Base-by-base conservation (phyloP, 768 basidiomycete genomes). In the Amanita inopinata region DNA sequence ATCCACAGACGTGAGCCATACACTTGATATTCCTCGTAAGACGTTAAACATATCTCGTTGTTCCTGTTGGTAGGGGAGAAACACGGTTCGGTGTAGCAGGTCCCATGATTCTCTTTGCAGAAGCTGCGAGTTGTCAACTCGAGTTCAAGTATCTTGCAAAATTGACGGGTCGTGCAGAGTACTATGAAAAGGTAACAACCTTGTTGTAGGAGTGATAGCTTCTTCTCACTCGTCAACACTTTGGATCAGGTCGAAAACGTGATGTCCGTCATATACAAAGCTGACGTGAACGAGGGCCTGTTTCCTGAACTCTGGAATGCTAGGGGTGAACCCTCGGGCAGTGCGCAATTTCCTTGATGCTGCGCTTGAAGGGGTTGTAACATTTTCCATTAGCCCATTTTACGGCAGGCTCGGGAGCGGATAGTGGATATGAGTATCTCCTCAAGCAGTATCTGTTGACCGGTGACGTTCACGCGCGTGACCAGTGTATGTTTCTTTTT, bases 111-210 rank as follows among this genome's bases (percentile, higher is more conserved):
- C 43, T 65, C 4, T 66, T 65, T 22, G 61, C 70, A 9, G 70
- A 70, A 49, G 58, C 60, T 2, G 54, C 63, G 5, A 75, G 72
- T 28, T 74, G 80, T 48, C 81, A 84, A 57, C 57, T 86, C 14
- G 84, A 87, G 56, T 79, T 77, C 62, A 82, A 83, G 56, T 86
- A 83, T 53, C 67, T 86, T 1, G 78, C 80, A 1, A 73, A 81
- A 48, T 51, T 80, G 18, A 84, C 81, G 0, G 78, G 78, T 1
- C 69, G 74, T 42, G 62, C 65, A 11, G 67, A 72, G 18, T 82
- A 73, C 48, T 77, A 65, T 42, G 27, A 61, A 22, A 43, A 51
- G 55, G 58, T 66, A n/a, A 39, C n/a, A n/a, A n/a, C n/a, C n/a
- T n/a, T n/a, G n/a, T n/a, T n/a, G n/a, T n/a, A n/a, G n/a, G n/a